Evolutionary conservation across 1,284 basidiomycete genomes (phyloP), one percentile per base, ranked within the genome.

Genomic region (Taiwanofungus camphoratus): DNA sequence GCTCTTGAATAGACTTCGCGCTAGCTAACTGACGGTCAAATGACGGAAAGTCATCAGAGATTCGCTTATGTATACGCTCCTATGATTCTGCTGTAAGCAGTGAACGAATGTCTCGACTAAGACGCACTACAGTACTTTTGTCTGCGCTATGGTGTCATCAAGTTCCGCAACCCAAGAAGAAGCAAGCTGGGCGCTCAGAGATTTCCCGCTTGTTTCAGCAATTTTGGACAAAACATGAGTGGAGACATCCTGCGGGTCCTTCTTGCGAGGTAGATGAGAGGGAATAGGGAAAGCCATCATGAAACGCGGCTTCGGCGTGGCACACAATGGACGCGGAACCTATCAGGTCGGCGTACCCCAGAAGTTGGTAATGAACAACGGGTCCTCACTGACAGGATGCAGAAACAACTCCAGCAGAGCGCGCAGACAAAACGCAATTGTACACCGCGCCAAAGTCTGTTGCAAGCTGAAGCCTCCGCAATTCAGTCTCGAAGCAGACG

Each of bases 221-320:
- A 90, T 71, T 59, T 78, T 83, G 34, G 74, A 70, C 34, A 90
- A 70, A 23, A 89, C 76, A 44, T 70, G 69, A 0, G 82, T 82
- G 13, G 83, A 80, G 7, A 80, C 72, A 62, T 86, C 82, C 52
- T 77, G 73, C 29, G 70, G 66, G 51, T 64, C 57, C 42, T 69
- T 60, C 47, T 63, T 65, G 38, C 78, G 75, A 20, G 84, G 83
- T 32, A 87, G 68, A 62, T 87, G 83, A 13, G 75, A 60, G 47
- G 83, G 84, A 49, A 85, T 55, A 42, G 77, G 76, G 61, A 87
- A 86, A 27, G 84, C 78, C 84, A 88, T 88, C 8, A 16, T n/a
- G n/a, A n/a, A n/a, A n/a, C n/a, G n/a, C n/a, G n/a, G n/a, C n/a
- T n/a, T n/a, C n/a, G n/a, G n/a, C n/a, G n/a, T n/a, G n/a, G n/a